phyloP scores from a whole-genome alignment of 164 flowering plant species.

The Annona squamosa region DNA sequence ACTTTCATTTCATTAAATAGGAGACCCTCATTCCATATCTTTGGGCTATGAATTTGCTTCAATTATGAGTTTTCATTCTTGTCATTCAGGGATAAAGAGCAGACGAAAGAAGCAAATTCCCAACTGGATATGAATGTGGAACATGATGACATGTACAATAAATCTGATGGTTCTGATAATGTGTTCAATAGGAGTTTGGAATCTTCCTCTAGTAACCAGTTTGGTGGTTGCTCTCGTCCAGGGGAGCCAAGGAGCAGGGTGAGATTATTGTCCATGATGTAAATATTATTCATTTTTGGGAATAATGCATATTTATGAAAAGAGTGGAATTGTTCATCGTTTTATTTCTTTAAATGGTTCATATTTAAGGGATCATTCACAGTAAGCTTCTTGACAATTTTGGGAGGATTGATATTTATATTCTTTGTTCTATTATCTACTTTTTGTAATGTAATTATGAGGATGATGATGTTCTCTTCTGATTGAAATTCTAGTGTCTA shows the following conservation, averaged over 20 bases:
- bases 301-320: not conserved
- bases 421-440: too few species aligned
- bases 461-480: too few species aligned
- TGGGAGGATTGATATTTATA: not conserved
- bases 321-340: not conserved
- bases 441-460: too few species aligned
- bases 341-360: not conserved
- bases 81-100: constrained; percentile 37
- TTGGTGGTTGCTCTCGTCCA: constrained; percentile 25
- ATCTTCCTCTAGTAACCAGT: constrained; percentile 42
- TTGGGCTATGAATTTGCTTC: not conserved
- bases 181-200: constrained; percentile 23
- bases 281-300: not conserved
- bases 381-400: too few species aligned
- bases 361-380: not conserved
- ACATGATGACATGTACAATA: constrained; percentile 28
- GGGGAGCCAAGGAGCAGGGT: constrained; percentile 49
- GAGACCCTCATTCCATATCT: not conserved
- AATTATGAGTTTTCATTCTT: constrained; percentile 6
- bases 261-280: constrained; percentile 8
- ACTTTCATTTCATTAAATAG: not conserved
- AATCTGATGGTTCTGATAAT: constrained; percentile 45
- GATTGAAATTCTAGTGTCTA: too few species aligned
- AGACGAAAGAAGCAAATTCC: constrained; percentile 23
- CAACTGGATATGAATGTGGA: constrained; percentile 21